phyloP scores from a whole-genome alignment of 441 rosid genomes.

The Gossypium gossypioides region DNA sequence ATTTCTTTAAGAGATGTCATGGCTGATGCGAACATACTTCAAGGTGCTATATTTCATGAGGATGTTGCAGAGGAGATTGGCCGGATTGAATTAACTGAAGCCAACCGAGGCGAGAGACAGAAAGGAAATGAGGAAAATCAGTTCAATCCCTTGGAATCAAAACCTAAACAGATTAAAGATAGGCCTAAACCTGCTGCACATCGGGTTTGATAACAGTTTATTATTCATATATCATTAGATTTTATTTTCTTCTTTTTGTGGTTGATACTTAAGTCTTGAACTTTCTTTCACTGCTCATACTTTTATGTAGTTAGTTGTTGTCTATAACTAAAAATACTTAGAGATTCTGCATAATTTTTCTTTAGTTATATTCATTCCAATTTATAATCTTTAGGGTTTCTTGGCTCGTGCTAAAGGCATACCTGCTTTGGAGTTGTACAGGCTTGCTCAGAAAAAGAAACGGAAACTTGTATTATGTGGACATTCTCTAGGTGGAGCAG shows the following conservation, averaged over 20 bases:
- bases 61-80: conserved; percentile 44
- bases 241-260: not conserved
- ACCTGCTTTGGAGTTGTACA: conserved; percentile 90
- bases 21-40: conserved; percentile 91
- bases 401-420: conserved; percentile 97
- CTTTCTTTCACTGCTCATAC: not conserved
- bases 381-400: conserved; percentile 61
- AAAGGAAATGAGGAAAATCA: conserved; percentile 40
- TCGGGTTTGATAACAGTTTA: conserved; percentile 45
- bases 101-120: conserved; percentile 29
- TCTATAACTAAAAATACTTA: not conserved
- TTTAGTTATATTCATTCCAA: conserved; percentile 6
- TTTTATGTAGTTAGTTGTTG: not conserved
- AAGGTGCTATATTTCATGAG: conserved; percentile 91
- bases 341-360: not conserved
- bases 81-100: conserved; percentile 34
- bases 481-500: conserved; percentile 98
- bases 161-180: conserved; percentile 44
- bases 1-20: conserved; percentile 65
- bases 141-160: conserved; percentile 38
- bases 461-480: conserved; percentile 94
- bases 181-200: conserved; percentile 90
- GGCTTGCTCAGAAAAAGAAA: conserved; percentile 91
- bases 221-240: conserved; percentile 1
- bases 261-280: not conserved